These are phyloP conservation scores for Lactarius evosmus DNA, from an alignment of 768 basidiomycete genomes.

Conservation along the genomic window DNA sequence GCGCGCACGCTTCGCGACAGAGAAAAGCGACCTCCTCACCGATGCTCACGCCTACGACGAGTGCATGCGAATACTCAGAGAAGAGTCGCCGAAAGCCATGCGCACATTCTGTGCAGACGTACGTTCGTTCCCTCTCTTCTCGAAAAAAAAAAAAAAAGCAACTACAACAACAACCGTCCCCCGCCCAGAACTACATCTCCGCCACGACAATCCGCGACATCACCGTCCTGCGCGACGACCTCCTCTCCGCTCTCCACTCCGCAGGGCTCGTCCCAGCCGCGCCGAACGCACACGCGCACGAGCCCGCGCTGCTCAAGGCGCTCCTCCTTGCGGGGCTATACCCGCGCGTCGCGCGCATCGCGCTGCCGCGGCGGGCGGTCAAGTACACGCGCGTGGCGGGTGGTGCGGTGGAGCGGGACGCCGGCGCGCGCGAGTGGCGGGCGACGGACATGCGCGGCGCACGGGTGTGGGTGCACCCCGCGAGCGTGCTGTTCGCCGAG, in stretches of 20 bases:
- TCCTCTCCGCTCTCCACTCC: conserved; percentile 62
- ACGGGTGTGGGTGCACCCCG: conserved; percentile 80
- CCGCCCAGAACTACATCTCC: conserved; percentile 77
- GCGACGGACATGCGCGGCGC: conserved; percentile 63
- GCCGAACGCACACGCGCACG: conserved; percentile 60
- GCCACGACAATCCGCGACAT: conserved; percentile 70
- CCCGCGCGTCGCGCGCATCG: conserved; percentile 76
- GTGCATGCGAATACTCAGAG: conserved; percentile 48
- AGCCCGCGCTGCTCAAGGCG: conserved; percentile 77
- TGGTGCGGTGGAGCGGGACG: conserved; percentile 82
- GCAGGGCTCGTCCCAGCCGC: conserved; percentile 63
- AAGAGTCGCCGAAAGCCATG: conserved; percentile 46
- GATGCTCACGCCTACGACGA: conserved; percentile 74
- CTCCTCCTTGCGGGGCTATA: conserved; percentile 85
- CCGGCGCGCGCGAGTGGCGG: conserved; percentile 79
- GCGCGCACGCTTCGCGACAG: conserved; percentile 61
- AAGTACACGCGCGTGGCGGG: conserved; percentile 84
- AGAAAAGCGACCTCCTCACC: conserved; percentile 81
- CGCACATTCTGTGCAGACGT: conserved; percentile 72
- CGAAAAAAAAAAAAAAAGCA: not conserved
- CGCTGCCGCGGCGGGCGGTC: conserved; percentile 66
- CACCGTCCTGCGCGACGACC: conserved; percentile 71
- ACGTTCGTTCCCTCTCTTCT: conserved; percentile 9
- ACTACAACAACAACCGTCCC: not conserved
- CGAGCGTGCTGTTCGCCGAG: conserved; percentile 72